Evolutionary conservation across 768 basidiomycete species (phyloP).

Genomic region (Tylopilus sp.): DNA sequence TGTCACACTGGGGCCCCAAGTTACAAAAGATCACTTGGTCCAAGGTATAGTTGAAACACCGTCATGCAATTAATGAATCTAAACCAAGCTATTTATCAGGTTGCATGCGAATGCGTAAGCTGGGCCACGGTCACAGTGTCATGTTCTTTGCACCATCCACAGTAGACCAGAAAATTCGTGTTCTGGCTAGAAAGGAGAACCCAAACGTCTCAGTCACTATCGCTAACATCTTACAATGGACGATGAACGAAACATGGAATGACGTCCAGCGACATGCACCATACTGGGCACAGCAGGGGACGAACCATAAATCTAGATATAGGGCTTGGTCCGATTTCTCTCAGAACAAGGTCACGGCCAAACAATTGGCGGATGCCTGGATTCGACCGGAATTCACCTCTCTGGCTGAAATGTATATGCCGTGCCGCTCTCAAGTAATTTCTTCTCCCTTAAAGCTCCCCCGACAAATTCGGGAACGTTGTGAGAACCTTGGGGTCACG

Average conservation of each 20-base stretch:
- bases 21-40: background rate
- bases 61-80: background rate
- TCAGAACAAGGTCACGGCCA: background rate
- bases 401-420: background rate
- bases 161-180: background rate
- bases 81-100: background rate
- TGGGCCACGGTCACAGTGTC: background rate
- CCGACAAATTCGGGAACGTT: background rate
- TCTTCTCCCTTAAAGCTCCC: background rate
- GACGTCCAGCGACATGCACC: background rate
- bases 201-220: background rate
- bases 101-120: background rate
- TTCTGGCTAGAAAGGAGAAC: background rate
- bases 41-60: background rate
- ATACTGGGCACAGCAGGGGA: background rate
- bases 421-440: background rate
- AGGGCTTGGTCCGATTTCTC: background rate
- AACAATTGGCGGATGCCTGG: background rate
- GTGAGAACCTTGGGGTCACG: background rate
- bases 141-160: background rate
- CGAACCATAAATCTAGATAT: background rate
- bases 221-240: background rate
- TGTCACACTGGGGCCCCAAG: background rate
- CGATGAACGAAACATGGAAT: background rate
- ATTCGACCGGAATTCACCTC: background rate